Base-by-base conservation (phyloP, 306 rosid species). In the Dalbergia oliveri region DNA sequence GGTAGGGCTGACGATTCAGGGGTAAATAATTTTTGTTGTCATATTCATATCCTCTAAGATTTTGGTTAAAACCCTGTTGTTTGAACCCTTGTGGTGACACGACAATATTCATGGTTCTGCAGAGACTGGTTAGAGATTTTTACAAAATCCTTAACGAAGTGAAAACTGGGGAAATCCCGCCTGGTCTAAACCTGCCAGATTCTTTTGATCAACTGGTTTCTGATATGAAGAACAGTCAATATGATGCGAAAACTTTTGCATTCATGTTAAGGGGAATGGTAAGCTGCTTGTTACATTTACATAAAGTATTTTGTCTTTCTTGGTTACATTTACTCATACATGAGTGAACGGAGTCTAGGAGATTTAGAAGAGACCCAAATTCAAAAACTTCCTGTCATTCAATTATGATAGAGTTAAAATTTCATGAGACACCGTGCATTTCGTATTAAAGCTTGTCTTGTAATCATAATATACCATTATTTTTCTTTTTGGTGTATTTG, bases 1-100 rank as follows among this genome's bases (percentile, higher is more conserved):
- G 88, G 97, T 69, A 89, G 99, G 88, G 93, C 73, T 89, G 99
- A 93, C 81, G 93, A 94, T 88, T 93, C 99, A 53, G 97, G 93
- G 97, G 99, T 96, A 93, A 89, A 53, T 66, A 81, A n/a, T 33
- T 79, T 69, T 78, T 79, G 21, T 56, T 26, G 44, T 34, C 37
- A 18, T 83, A 37, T 37, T 37, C 41, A 37, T 37, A 54, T 62
- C 43, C 60, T 57, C 3, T 68, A 65, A 59, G 31, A 13, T 69
- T 66, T 57, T 65, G 37, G 21, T 74, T 59, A 45, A 50, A 43
- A 73, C 35, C 45, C 33, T 73, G 59, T 78, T 68, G 81, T 71
- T 64, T 82, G 77, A 79, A 81, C 63, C 74, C 41, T 68, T 76
- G 16, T 70, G 78, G 43, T 83, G 66, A 69, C 82, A 71, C 82